A percentile compares a stretch with the other conserved stretches of the same genome.
Conservation (phyloP, 2,329 filamentous ascomycete genomes). For the Talaromyces sp. region DNA sequence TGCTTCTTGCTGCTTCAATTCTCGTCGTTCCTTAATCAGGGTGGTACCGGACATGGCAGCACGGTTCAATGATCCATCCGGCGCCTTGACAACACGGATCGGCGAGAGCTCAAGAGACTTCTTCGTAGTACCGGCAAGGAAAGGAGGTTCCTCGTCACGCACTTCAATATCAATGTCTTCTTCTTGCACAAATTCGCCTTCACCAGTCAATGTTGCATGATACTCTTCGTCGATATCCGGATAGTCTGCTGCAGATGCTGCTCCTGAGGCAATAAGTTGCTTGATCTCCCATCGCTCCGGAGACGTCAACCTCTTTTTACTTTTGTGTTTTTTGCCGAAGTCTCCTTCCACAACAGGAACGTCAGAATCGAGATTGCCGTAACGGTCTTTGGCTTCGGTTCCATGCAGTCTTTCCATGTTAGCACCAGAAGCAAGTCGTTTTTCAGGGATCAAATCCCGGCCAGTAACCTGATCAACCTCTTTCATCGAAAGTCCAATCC, state of each 20-base stretch:
- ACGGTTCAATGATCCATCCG: conserved; percentile 95
- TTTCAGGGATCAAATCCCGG: conserved; percentile 74
- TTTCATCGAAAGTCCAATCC: conserved; percentile 92
- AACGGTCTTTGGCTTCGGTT: conserved; percentile 50
- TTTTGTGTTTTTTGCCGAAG: conserved; percentile 54
- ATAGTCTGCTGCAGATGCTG: conserved; percentile 87
- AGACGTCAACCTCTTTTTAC: conserved; percentile 91
- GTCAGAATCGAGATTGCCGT: conserved; percentile 49
- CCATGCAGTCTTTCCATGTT: conserved; percentile 76
- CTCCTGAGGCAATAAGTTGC: conserved; percentile 91
- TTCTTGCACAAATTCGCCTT: conserved; percentile 85
- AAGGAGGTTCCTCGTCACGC: conserved; percentile 91
- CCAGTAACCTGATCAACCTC: conserved; percentile 91
- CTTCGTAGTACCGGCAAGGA: conserved; percentile 92
- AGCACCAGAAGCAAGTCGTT: conserved; percentile 78
- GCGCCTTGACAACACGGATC: conserved; percentile 94
- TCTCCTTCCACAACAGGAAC: conserved; percentile 66
- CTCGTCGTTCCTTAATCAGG: conserved; percentile 83
- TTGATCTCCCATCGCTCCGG: conserved; percentile 97
- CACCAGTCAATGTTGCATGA: conserved; percentile 78
- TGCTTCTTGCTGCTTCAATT: conserved; percentile 81
- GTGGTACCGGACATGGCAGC: conserved; percentile 91
- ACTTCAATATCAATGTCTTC: conserved; percentile 98
- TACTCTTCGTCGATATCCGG: conserved; percentile 94
- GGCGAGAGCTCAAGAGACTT: conserved; percentile 92